Percentiles rank a stretch among this genome's conserved stretches.
phyloP scores from a whole-genome alignment of 1,284 basidiomycete species.

The Amylostereum areolatum region DNA sequence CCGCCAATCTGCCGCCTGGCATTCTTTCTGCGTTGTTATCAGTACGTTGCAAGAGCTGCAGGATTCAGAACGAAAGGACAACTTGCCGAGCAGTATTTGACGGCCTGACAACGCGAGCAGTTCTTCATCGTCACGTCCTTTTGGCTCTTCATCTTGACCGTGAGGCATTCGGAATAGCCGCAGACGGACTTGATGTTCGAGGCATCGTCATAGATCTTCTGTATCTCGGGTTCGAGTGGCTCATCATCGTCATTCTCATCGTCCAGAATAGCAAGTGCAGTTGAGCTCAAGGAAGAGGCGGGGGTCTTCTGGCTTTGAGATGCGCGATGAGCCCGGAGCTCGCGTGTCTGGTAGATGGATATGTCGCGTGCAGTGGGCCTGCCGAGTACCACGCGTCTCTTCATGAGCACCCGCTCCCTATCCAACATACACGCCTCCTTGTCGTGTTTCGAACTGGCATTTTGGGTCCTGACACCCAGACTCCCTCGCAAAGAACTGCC shows the following conservation, averaged over 20 bases:
- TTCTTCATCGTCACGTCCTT: neutral
- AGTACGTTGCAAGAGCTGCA: neutral
- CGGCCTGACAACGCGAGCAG: neutral
- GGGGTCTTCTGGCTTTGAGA: too few relatives aligned
- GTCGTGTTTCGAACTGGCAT: constrained; percentile 20
- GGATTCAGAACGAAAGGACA: neutral
- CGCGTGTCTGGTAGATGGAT: neutral
- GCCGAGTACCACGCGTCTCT: constrained; percentile 7
- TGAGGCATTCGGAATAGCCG: neutral
- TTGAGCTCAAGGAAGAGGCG: too few relatives aligned
- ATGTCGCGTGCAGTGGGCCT: neutral
- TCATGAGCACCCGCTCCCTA: constrained; percentile 9
- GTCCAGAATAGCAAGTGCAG: neutral
- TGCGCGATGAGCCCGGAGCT: neutral
- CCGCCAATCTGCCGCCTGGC: neutral
- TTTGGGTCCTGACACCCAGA: constrained; percentile 15
- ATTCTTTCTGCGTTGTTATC: neutral
- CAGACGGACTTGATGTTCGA: neutral
- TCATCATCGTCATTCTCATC: neutral
- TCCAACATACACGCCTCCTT: constrained; percentile 11
- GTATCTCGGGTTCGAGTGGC: neutral
- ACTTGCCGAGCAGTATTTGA: neutral
- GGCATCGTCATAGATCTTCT: neutral
- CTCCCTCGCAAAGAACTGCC: constrained; percentile 17
- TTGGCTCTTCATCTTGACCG: neutral